Evolutionary conservation across 2,329 filamentous ascomycete species (phyloP), one percentile per base, ranked within the genome.

Genomic region (Fusarium solani-melongenae): DNA sequence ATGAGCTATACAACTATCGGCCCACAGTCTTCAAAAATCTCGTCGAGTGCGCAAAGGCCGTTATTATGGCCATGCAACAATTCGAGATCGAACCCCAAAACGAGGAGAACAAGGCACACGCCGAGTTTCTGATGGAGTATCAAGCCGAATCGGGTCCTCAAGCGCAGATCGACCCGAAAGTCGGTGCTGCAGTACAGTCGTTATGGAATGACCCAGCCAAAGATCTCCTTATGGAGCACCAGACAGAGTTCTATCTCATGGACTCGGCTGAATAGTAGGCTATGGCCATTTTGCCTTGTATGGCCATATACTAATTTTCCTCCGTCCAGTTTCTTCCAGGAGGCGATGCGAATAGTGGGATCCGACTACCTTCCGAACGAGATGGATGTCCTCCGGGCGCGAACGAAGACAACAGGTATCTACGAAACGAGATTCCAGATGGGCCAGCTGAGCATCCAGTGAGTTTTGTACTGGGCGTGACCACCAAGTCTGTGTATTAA

Each of bases 371-470:
- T 97, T 22, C 96, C 96, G 6, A 94, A 92, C 76, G 96, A 98
- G 83, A 94, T 96, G 83, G 96, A 99, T 82, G 96, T 99, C 36
- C 89, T 99, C 67, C 92, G 96, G 81, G 96, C 96, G 75, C 89
- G 96, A 89, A 98, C 96, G 41, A 99, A 99, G 84, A 99, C 96
- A 1, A 99, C 96, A 0, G 96, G 96, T 87, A 99, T 99, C 77
- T 99, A 99, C 85, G 96, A 99, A 84, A 99, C 96, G 58, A 91
- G 96, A 76, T 99, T 99, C 82, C 95, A 96, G 76, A 99, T 99
- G 96, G 96, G 96, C 38, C 96, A 98, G 81, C 88, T 99, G 70
- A 98, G 95, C 85, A 99, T 99, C 85, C 96, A 99, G 96, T 98
- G 90, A 83, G 95, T 84, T 53, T 11, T 22, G 6, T 9, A 9